These are phyloP conservation scores for Ceraceosorus guamensis DNA, from an alignment of 1,284 basidiomycete species.

Conservation along the genomic window DNA sequence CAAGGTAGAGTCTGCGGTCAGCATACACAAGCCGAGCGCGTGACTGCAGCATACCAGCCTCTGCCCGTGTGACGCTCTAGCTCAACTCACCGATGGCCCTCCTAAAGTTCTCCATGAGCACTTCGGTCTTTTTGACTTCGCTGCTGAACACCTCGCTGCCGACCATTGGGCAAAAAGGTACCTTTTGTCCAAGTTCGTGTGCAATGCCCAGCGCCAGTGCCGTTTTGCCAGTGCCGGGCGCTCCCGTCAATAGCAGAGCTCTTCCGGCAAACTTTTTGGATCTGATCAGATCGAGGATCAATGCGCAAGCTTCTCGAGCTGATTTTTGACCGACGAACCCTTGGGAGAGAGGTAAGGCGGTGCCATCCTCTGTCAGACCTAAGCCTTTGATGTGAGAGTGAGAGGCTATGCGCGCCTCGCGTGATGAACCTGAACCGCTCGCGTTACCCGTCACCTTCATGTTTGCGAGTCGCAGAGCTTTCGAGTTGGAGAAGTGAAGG, in stretches of 20 bases:
- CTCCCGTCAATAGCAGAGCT: slow-evolving; percentile 76
- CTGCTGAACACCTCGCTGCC: slow-evolving; percentile 93
- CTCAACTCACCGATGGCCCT: slow-evolving; percentile 77
- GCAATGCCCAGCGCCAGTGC: slow-evolving; percentile 87
- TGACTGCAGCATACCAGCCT: neutral
- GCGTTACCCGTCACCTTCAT: too few relatives aligned
- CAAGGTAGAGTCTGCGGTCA: neutral
- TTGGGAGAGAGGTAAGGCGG: slow-evolving; percentile 63
- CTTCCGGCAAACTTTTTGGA: slow-evolving; percentile 85
- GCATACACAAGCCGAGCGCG: neutral
- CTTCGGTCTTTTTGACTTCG: slow-evolving; percentile 98
- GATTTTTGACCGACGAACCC: slow-evolving; percentile 86
- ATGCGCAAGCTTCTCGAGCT: slow-evolving; percentile 88
- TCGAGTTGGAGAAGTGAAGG: too few relatives aligned
- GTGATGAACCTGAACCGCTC: slow-evolving; percentile 6
- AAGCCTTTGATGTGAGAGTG: slow-evolving; percentile 95
- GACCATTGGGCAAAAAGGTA: slow-evolving; percentile 97
- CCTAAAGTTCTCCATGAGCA: slow-evolving; percentile 89
- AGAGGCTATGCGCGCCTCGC: slow-evolving; percentile 62
- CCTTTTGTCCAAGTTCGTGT: slow-evolving; percentile 86
- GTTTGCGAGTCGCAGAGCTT: too few relatives aligned
- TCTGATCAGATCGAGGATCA: slow-evolving; percentile 83
- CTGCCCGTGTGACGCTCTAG: neutral
- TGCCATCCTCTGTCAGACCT: slow-evolving; percentile 77
- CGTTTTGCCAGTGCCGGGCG: slow-evolving; percentile 90